These are phyloP conservation scores for Neolentinus lepideus DNA, from an alignment of 1,284 basidiomycete species.

Conservation along the genomic window DNA sequence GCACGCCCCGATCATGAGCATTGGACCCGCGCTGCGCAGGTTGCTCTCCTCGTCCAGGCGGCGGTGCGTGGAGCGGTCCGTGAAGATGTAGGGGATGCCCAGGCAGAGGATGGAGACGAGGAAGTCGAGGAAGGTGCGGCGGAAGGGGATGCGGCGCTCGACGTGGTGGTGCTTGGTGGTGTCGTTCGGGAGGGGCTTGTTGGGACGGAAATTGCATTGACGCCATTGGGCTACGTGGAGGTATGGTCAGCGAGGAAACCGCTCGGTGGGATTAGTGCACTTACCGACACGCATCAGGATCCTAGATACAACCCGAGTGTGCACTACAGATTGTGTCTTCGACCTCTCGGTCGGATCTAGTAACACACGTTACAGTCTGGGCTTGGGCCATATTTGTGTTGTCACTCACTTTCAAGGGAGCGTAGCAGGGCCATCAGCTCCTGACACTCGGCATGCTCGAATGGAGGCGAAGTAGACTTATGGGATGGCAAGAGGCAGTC, in stretches of 20 bases:
- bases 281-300: slow-evolving; percentile 60
- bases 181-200: slow-evolving; percentile 53
- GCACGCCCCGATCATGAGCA: slow-evolving; percentile 56
- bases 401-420: slow-evolving; percentile 29
- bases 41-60: slow-evolving; percentile 52
- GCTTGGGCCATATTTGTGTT: background rate
- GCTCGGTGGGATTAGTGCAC: slow-evolving; percentile 15
- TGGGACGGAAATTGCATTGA: slow-evolving; percentile 58
- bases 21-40: slow-evolving; percentile 41
- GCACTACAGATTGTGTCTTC: slow-evolving; percentile 37
- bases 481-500: slow-evolving; percentile 61
- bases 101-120: slow-evolving; percentile 55
- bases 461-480: slow-evolving; percentile 48
- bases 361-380: slow-evolving; percentile 2
- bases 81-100: slow-evolving; percentile 68
- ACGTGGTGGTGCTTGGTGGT: slow-evolving; percentile 23
- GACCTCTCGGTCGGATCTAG: slow-evolving; percentile 28
- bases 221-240: slow-evolving; percentile 59
- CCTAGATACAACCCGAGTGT: slow-evolving; percentile 60
- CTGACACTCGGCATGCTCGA: slow-evolving; percentile 66
- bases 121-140: slow-evolving; percentile 47
- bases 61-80: slow-evolving; percentile 39
- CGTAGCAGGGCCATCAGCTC: slow-evolving; percentile 58
- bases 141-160: slow-evolving; percentile 31
- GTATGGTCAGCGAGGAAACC: slow-evolving; percentile 1